Evolutionary conservation across 2,329 filamentous ascomycete species (phyloP).

Genomic region (Mariannaea sp.): DNA sequence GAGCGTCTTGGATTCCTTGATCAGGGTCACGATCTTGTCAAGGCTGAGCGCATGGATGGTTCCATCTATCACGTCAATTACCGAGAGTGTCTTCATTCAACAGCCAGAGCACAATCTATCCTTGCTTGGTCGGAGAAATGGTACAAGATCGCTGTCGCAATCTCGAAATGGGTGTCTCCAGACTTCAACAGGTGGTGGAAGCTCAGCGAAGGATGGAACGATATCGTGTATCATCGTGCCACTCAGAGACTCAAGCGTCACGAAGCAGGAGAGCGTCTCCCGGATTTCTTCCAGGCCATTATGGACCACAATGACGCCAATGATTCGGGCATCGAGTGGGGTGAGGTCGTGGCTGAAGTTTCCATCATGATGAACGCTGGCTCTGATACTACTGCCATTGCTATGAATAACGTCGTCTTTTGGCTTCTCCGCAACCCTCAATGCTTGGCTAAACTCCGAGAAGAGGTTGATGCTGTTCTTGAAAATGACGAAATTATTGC

Average conservation of each 20-base stretch:
- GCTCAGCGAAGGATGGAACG: conserved; percentile 47
- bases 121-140: conserved; percentile 57
- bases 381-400: conserved; percentile 52
- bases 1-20: conserved; percentile 57
- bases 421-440: conserved; percentile 51
- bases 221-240: conserved; percentile 46
- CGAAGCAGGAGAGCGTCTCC: conserved; percentile 55
- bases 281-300: conserved; percentile 62
- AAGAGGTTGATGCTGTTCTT: conserved; percentile 52
- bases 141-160: too few relatives aligned
- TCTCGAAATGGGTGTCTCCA: too few relatives aligned
- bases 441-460: conserved; percentile 47
- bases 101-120: conserved; percentile 53
- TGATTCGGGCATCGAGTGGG: conserved; percentile 53
- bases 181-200: conserved; percentile 58
- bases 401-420: conserved; percentile 58
- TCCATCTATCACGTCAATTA: conserved; percentile 51
- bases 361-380: conserved; percentile 59
- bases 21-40: conserved; percentile 50
- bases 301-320: conserved; percentile 54
- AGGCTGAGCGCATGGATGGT: conserved; percentile 51
- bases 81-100: conserved; percentile 56
- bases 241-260: conserved; percentile 33
- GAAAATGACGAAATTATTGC: conserved; percentile 50
- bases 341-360: conserved; percentile 62